Evolutionary conservation across 208 protist species (phyloP).

Genomic region (Porcisia hertigi): DNA sequence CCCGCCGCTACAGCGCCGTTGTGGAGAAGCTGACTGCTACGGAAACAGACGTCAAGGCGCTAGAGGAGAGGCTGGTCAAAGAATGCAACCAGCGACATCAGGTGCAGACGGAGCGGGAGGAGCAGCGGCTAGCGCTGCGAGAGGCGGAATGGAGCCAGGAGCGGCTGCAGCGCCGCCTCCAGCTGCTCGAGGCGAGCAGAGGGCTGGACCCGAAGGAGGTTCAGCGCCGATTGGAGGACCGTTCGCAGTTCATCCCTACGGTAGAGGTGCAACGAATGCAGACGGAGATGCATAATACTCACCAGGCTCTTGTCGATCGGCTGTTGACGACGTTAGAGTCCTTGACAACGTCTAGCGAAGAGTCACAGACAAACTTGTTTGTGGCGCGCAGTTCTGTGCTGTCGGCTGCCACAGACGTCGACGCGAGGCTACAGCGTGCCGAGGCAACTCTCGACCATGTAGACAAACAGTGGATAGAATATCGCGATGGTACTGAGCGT

Average conservation of each 20-base stretch:
- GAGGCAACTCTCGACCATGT: constrained; percentile 49
- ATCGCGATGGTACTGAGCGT: constrained; percentile 41
- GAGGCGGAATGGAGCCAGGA: constrained; percentile 44
- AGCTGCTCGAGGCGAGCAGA: constrained; percentile 42
- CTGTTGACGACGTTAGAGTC: constrained; percentile 42
- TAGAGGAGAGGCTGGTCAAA: constrained; percentile 69
- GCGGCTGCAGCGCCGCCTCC: constrained; percentile 42
- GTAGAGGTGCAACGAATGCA: constrained; percentile 52
- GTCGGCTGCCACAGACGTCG: constrained; percentile 65
- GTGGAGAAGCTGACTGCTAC: constrained; percentile 64
- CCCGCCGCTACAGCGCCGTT: constrained; percentile 53
- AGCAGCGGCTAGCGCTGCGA: constrained; percentile 30
- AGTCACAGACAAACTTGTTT: constrained; percentile 64
- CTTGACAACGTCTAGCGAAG: constrained; percentile 43
- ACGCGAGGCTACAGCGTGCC: constrained; percentile 48
- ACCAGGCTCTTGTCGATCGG: constrained; percentile 37
- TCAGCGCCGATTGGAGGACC: constrained; percentile 62
- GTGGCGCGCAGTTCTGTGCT: constrained; percentile 70
- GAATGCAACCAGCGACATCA: constrained; percentile 38
- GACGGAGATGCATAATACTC: constrained; percentile 43
- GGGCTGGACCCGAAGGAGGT: constrained; percentile 64
- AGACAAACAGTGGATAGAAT: constrained; percentile 36
- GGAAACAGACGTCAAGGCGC: constrained; percentile 42
- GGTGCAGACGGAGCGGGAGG: constrained; percentile 51
- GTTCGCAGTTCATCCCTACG: constrained; percentile 60